Evolutionary conservation across 108 stramenopile species (phyloP), one percentile per base, ranked within the genome.

Genomic region (Seminavis robusta): DNA sequence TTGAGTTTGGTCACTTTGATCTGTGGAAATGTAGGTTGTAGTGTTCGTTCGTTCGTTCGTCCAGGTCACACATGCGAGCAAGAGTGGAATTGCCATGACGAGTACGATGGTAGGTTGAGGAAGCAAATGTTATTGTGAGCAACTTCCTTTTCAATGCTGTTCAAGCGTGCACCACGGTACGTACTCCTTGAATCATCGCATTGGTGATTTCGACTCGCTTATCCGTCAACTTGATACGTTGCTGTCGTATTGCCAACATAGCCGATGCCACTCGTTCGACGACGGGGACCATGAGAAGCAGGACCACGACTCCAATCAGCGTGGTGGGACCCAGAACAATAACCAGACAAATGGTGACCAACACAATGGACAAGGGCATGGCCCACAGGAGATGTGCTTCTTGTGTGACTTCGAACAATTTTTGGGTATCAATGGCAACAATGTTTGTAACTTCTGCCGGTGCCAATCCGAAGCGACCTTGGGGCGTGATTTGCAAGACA

Each of bases 381-480:
- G 81, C 71, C 95, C 95, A 95, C 15, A 92, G 52, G 46, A 94
- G 57, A 74, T 95, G 90, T n/a, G 80, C 83, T 37, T 92, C 89
- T 41, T 83, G 86, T 7, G 78, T 61, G 3, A 86, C 83, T 72
- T 92, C 90, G 56, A 71, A 90, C 27, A 92, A 32, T 47, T 90
- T 94, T 58, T 94, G 88, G 0, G 80, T 58, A 56, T 95, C 95
- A n/a, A 88, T 77, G 0, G 84, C 86, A 11, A 94, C 73, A 6
- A 95, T 55, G 26, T 81, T 94, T 39, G 79, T 78, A 17, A 88
- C 67, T 44, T 75, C 66, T 19, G 90, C 94, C 0, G 82, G 66
- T 0, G 87, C 85, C n/a, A 90, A 43, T 13, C 79, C 77, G 0
- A 9, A 15, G n/a, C 68, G 67, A n/a, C 87, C 90, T 23, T 23